Percentiles rank a stretch among this genome's conserved stretches.
Evolutionary conservation across 140 eudicot species (phyloP).

Genomic region (Erigeron philadelphicus): DNA sequence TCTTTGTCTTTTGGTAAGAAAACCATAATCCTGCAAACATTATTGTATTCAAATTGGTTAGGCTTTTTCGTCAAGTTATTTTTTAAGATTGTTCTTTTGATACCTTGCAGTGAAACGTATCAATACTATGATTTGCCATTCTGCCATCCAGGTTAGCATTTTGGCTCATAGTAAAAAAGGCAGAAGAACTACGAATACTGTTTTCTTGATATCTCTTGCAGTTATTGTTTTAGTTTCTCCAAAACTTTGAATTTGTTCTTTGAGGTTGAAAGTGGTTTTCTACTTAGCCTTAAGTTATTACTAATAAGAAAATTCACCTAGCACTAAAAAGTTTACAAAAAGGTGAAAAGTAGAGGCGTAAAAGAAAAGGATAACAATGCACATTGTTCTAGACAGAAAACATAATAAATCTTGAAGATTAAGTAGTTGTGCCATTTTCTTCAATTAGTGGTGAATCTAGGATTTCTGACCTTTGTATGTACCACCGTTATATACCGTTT

Average conservation of each 20-base stretch:
- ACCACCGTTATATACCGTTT: too few species aligned
- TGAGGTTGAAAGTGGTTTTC: background rate
- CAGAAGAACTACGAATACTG: constrained; percentile 2
- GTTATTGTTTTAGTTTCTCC: background rate
- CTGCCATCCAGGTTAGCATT: constrained; percentile 83
- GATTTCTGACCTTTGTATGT: too few species aligned
- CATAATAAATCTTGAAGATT: background rate
- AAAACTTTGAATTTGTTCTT: background rate
- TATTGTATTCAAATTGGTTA: background rate
- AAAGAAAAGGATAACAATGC: background rate
- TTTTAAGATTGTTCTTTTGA: constrained; percentile 15
- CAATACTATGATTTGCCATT: constrained; percentile 75
- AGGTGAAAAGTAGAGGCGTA: background rate
- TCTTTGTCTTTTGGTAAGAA: background rate
- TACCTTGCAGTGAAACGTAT: constrained; percentile 86
- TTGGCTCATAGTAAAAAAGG: constrained; percentile 24
- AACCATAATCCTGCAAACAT: background rate
- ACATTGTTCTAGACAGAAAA: background rate
- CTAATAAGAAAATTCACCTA: background rate
- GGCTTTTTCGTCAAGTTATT: background rate
- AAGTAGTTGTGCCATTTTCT: background rate
- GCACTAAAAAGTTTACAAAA: too few species aligned
- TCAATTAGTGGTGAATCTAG: too few species aligned
- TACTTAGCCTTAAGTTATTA: constrained; percentile 2
- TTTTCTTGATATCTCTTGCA: constrained; percentile 39